Base-by-base conservation (phyloP, 306 rosid genomes). In the Corylus americana region DNA sequence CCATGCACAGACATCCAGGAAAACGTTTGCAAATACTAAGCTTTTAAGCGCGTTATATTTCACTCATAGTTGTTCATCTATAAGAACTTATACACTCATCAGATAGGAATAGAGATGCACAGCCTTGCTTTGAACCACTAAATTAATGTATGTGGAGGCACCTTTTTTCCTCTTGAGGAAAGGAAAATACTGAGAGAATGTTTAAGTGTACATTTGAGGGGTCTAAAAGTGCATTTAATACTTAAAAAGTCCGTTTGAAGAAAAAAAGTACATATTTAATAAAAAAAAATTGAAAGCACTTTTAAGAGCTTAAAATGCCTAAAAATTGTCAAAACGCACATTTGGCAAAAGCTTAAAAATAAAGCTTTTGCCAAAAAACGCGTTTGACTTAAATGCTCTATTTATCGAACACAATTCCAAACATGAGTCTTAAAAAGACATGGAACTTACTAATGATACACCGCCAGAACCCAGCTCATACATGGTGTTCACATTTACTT, bases 401-500 rank as follows among this genome's bases (percentile, higher is more conserved):
- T 22, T 22, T 22, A 0, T 22, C 25, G 0, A 22, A 22, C 0
- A 22, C 25, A 22, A 22, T 22, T 0, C 0, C 25, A 22, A 22
- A 0, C 25, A 22, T 22, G n/a, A n/a, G n/a, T n/a, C n/a, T 12
- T 67, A 59, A 74, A 59, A 85, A 70, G 66, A 67, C 35, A 48
- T 42, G 73, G 71, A 83, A 39, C 18, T 81, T 87, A 93, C 97
- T 89, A 91, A 53, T 58, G 97, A 93, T 44, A 93, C 92, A 1
- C 97, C 87, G 37, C 91, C 90, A 55, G 97, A 93, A 83, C 98
- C 98, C 42, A 91, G 88, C 78, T 93, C 91, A 55, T 92, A 84
- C 98, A 93, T 91, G 73, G 98, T 91, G 79, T 85, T 89, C 48
- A 91, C 89, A 77, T 91, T 93, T 22, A 88, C 97, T 93, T 91